Percentiles rank a stretch among this genome's conserved stretches.
Evolutionary conservation across 257 asterid genomes (phyloP).

Genomic region (Nicotiana benthamiana): DNA sequence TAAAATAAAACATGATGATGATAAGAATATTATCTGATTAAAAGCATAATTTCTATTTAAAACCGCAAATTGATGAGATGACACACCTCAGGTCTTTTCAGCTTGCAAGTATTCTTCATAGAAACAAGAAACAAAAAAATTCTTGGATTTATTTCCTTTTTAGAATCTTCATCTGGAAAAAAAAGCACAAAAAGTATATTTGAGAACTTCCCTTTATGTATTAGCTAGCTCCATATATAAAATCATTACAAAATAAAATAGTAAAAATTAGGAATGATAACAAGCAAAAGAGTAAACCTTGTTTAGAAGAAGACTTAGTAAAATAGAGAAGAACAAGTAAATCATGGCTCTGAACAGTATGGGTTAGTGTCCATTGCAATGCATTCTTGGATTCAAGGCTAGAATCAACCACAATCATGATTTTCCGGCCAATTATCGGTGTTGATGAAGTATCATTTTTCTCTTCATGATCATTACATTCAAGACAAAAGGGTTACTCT

Average conservation of each 20-base stretch:
- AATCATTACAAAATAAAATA: background rate
- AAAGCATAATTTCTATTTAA: background rate
- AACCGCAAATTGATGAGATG: background rate
- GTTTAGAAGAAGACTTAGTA: slow-evolving; percentile 29
- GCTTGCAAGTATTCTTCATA: slow-evolving; percentile 49
- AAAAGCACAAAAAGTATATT: background rate
- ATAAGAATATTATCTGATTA: background rate
- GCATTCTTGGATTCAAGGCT: slow-evolving; percentile 58
- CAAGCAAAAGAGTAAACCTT: slow-evolving; percentile 28
- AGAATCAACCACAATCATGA: slow-evolving; percentile 69
- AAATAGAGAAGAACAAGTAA: slow-evolving; percentile 49
- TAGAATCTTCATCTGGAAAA: slow-evolving; percentile 28
- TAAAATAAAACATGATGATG: background rate
- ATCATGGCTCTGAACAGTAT: slow-evolving; percentile 62
- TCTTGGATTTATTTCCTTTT: slow-evolving; percentile 29
- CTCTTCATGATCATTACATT: slow-evolving; percentile 7
- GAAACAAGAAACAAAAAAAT: slow-evolving; percentile 43
- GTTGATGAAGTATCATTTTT: background rate
- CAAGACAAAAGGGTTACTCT: too few species aligned
- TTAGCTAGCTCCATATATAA: background rate
- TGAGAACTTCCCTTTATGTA: background rate
- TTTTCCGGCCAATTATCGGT: slow-evolving; percentile 43
- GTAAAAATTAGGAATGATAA: too few species aligned
- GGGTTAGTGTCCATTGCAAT: slow-evolving; percentile 70
- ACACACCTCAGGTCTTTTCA: slow-evolving; percentile 69